These are phyloP conservation scores for Daldinia eschscholtzii DNA, from an alignment of 2,329 filamentous ascomycete genomes.

Conservation along the genomic window DNA sequence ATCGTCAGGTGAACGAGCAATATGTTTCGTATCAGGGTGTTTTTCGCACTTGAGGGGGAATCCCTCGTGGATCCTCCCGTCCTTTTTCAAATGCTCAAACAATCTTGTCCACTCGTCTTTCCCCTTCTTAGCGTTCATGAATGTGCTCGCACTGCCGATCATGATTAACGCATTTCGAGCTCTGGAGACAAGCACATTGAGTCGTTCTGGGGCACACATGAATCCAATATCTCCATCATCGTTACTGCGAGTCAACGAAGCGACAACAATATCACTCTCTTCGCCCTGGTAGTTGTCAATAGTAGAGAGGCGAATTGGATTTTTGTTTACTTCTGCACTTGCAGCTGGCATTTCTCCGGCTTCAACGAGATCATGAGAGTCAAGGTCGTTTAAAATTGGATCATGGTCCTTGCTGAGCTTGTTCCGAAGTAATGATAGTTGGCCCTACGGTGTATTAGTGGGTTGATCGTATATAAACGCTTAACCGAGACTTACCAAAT, in stretches of 20 bases:
- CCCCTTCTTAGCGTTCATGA: constrained; percentile 70
- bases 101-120: constrained; percentile 68
- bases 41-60: constrained; percentile 44
- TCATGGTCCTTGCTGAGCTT: constrained; percentile 69
- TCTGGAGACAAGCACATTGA: constrained; percentile 78
- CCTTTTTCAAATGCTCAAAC: constrained; percentile 66
- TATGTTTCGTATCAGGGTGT: constrained; percentile 44
- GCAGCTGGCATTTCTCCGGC: constrained; percentile 72
- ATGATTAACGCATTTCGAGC: constrained; percentile 76
- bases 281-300: constrained; percentile 87
- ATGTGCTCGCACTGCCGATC: constrained; percentile 77
- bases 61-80: constrained; percentile 49
- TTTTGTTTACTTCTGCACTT: constrained; percentile 64
- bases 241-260: constrained; percentile 77
- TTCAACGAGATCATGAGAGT: constrained; percentile 71
- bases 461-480: neutral
- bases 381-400: constrained; percentile 75
- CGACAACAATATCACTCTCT: constrained; percentile 79
- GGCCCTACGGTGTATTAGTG: constrained; percentile 58
- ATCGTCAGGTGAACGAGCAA: constrained; percentile 36
- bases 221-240: constrained; percentile 75
- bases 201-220: constrained; percentile 72
- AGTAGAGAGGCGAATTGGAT: constrained; percentile 72
- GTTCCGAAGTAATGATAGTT: constrained; percentile 69
- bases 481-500: constrained; percentile 58